A percentile compares a stretch with the other conserved stretches of the same genome.
Evolutionary conservation across 345 rosid species (phyloP).

Genomic region (Salix suchowensis): DNA sequence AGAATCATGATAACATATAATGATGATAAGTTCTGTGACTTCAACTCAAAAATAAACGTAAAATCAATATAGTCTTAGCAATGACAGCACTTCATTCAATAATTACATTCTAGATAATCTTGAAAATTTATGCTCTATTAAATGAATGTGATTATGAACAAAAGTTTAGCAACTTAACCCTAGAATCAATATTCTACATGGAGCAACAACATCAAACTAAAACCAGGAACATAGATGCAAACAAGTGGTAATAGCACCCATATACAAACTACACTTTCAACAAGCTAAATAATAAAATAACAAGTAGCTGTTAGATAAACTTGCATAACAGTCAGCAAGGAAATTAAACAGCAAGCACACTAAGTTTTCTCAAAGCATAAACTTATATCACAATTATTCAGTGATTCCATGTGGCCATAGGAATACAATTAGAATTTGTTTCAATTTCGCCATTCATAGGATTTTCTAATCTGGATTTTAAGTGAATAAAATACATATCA

Average conservation of each 20-base stretch:
- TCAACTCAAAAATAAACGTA: neutral
- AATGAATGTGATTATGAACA: neutral
- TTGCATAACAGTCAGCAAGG: neutral
- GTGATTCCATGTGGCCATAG: neutral
- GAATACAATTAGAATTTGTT: neutral
- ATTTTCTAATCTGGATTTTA: neutral
- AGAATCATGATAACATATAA: constrained; percentile 8
- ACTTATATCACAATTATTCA: neutral
- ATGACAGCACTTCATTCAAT: neutral
- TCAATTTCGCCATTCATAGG: neutral
- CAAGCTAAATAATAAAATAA: neutral
- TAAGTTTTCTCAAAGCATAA: neutral
- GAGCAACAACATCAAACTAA: neutral
- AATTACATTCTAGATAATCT: neutral
- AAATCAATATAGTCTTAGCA: neutral
- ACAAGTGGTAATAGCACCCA: neutral
- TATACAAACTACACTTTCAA: neutral
- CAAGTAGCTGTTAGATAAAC: neutral
- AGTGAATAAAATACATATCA: neutral
- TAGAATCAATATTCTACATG: neutral
- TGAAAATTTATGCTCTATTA: neutral
- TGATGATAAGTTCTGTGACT: neutral
- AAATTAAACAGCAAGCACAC: neutral
- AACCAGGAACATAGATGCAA: neutral
- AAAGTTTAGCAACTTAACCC: neutral